Evolutionary conservation across 495 filamentous ascomycete species (phyloP), one percentile per base, ranked within the genome.

Genomic region (Tuber borchii): DNA sequence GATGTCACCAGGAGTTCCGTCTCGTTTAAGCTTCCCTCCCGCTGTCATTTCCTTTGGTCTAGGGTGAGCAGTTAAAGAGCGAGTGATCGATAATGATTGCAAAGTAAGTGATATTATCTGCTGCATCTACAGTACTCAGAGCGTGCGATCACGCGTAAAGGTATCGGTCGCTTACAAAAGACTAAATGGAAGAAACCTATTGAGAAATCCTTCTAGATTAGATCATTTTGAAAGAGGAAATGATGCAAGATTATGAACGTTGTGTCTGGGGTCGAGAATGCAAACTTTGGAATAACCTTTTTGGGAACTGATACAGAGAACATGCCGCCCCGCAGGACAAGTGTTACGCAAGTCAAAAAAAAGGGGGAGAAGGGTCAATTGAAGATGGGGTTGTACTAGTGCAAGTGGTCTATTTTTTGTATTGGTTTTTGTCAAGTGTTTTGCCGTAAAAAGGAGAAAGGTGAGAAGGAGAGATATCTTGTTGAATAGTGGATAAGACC

Each of bases 31-130:
- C 20, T 10, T 56, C 48, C 48, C 48, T 56, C 48, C 48, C 20
- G 48, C 48, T 56, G 7, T 56, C 48, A 22, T 3, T 56, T 9
- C 20, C 31, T 16, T 61, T 31, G 56, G 56, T 31, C 26, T 16
- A 10, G 2, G 26, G 22, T 16, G 56, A 4, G 56, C n/a, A 16
- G 26, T 61, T 61, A 31, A 31, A 61, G 56, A 16, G 56, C 56
- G 56, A 61, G 56, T 61, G 56, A 61, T 61, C 56, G 56, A 61
- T n/a, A 61, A 31, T 61, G 56, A 61, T n/a, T 61, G 56, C 6
- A 16, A 3, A 10, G 10, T 56, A 56, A 2, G n/a, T 31, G n/a
- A 12, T 31, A 17, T 16, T 31, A 16, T 31, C 9, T 31, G 26
- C n/a, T 16, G 56, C 12, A 31, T n/a, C 22, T 12, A n/a, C 39